Conservation (phyloP, 805 yeast species). For the Zygosaccharomyces lentus region DNA sequence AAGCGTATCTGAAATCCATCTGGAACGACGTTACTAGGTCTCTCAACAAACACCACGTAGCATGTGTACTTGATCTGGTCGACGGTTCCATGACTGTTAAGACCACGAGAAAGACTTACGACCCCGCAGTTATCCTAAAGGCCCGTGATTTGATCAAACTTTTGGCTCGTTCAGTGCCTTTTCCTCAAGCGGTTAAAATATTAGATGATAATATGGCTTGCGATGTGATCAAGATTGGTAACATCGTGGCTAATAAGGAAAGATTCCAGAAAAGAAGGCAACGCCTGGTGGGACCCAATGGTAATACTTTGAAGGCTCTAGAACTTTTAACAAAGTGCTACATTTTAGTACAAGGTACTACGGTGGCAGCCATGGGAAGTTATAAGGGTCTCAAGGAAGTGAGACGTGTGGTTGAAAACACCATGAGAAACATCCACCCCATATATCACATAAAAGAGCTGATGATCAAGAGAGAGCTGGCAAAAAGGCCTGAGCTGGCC, state of each 20-base stretch:
- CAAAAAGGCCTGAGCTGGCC: conserved; percentile 92
- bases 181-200: conserved; percentile 91
- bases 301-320: conserved; percentile 92
- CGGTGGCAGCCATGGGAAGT: conserved; percentile 97
- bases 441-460: conserved; percentile 94
- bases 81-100: conserved; percentile 97
- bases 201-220: conserved; percentile 90
- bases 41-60: conserved; percentile 65
- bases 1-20: conserved; percentile 75
- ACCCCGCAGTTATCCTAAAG: conserved; percentile 88
- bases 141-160: conserved; percentile 93
- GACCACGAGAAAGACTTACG: conserved; percentile 92
- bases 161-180: conserved; percentile 92
- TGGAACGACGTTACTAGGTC: conserved; percentile 93
- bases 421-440: conserved; percentile 97
- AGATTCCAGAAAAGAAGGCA: conserved; percentile 94
- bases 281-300: conserved; percentile 93
- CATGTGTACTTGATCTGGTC: conserved; percentile 83
- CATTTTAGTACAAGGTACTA: conserved; percentile 93
- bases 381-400: conserved; percentile 87
- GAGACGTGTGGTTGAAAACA: conserved; percentile 93
- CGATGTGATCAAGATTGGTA: conserved; percentile 93
- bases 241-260: conserved; percentile 82
- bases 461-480: conserved; percentile 94
- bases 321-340: conserved; percentile 95